Percentiles rank a stretch among this genome's conserved stretches.
Evolutionary conservation across 441 rosid species (phyloP).

Genomic region (Dalechampia spathulata): DNA sequence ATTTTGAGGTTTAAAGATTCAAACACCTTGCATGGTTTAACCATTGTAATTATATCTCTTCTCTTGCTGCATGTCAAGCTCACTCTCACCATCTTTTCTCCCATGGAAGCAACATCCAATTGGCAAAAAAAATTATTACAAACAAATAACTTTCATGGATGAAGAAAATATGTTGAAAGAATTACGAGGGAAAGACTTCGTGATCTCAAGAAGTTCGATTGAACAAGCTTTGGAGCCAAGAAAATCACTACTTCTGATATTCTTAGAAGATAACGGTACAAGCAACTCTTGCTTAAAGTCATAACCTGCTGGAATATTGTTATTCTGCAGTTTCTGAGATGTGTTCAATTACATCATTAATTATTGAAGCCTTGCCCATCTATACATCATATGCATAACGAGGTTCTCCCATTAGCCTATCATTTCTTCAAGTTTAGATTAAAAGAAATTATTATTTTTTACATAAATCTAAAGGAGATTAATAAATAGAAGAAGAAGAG

Average conservation of each 20-base stretch:
- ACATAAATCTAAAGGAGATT: too few species aligned
- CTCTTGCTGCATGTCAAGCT: constrained; percentile 76
- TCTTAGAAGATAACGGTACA: constrained; percentile 54
- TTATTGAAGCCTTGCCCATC: constrained; percentile 99
- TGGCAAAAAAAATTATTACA: constrained; percentile 7
- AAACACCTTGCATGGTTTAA: constrained; percentile 72
- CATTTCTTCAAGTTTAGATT: too few species aligned
- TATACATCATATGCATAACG: too few species aligned
- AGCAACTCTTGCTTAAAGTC: constrained; percentile 55
- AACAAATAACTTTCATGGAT: too few species aligned
- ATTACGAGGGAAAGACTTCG: too few species aligned
- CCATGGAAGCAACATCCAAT: constrained; percentile 62
- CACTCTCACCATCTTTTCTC: constrained; percentile 61
- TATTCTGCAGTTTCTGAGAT: constrained; percentile 41
- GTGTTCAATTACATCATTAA: constrained; percentile 84
- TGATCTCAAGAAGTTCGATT: constrained; percentile 70
- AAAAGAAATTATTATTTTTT: too few species aligned
- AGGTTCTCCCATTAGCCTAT: too few species aligned
- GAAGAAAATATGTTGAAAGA: too few species aligned
- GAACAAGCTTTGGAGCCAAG: constrained; percentile 31
- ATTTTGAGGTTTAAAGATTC: constrained; percentile 75
- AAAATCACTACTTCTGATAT: constrained; percentile 36
- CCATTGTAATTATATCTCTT: constrained; percentile 86
- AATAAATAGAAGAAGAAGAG: too few species aligned
- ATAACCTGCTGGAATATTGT: constrained; percentile 30